Percentiles rank a stretch among this genome's conserved stretches.
phyloP scores from a whole-genome alignment of 495 filamentous ascomycete genomes.

The Lasiosphaeris hirsuta region DNA sequence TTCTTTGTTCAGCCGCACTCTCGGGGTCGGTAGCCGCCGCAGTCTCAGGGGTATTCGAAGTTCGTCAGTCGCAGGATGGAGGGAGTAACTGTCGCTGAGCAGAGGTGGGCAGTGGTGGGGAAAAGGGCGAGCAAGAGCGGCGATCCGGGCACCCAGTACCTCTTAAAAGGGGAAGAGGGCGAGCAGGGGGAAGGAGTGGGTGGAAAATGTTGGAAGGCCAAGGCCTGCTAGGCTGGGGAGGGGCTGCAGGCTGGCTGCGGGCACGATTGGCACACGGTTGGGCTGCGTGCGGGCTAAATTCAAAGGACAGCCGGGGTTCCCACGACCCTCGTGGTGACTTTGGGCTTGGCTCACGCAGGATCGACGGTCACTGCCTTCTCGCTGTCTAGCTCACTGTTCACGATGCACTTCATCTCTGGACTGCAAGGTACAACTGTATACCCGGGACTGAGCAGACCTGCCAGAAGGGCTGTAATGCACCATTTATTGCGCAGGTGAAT shows the following conservation, averaged over 20 bases:
- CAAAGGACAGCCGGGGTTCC: slow-evolving; percentile 1
- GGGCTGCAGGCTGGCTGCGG: slow-evolving; percentile 3
- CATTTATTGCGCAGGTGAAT: too few species aligned
- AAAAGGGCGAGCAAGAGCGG: slow-evolving; percentile 19
- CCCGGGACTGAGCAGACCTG: too few species aligned
- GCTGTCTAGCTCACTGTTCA: too few species aligned
- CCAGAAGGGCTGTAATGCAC: too few species aligned
- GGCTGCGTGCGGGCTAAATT: slow-evolving; percentile 8
- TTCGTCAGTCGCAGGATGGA: slow-evolving; percentile 9
- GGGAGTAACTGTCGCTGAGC: slow-evolving; percentile 13
- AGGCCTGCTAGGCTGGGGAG: slow-evolving; percentile 5
- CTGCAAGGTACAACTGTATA: too few species aligned
- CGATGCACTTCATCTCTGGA: too few species aligned
- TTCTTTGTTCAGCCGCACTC: too few species aligned
- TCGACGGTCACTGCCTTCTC: not conserved
- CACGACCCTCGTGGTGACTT: not conserved
- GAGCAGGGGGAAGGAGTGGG: slow-evolving; percentile 19
- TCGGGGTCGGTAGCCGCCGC: slow-evolving; percentile 1
- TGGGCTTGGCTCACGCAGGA: not conserved
- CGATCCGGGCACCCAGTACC: slow-evolving; percentile 23
- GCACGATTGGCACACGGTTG: slow-evolving; percentile 10
- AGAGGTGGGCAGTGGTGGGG: slow-evolving; percentile 20
- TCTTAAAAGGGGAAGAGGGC: slow-evolving; percentile 22
- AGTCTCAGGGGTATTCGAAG: slow-evolving; percentile 2
- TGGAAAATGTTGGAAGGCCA: slow-evolving; percentile 31